Evolutionary conservation across 2,329 filamentous ascomycete species (phyloP), one percentile per base, ranked within the genome.

Genomic region (Neoarthrinium moseri): DNA sequence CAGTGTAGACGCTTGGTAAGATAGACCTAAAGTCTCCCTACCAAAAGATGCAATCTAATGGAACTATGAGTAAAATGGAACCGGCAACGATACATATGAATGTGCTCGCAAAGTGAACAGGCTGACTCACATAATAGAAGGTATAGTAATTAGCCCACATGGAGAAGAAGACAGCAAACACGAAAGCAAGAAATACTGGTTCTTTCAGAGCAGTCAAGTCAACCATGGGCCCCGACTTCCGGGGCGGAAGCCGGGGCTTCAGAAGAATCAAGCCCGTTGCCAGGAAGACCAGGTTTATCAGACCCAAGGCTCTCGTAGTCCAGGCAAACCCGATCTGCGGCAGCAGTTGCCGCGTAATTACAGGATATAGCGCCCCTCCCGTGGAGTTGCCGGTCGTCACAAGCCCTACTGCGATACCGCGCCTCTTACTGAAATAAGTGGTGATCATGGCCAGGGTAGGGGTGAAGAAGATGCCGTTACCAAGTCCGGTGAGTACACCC

Each of bases 261-360:
- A 65, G 61, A 45, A 65, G 63, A 8, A 50, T 40, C 4, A 62
- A 43, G 12, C 57, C 92, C 51, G 96, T 83, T 22, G 95, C 84
- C 38, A 97, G 84, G 21, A 89, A 89, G 1, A 87, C 89, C 33
- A 86, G 78, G 66, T 97, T 97, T 30, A 91, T 60, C 22, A 65
- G 63, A n/a, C 56, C 62, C 12, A 64, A 53, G 6, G 63, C 58
- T 37, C 62, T 55, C 13, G 59, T 54, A 3, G 62, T 63, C 62
- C 62, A 64, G 35, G 57, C 57, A 26, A 64, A 65, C 3, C 62
- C 61, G 4, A 65, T 18, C 8, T 38, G 49, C 2, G 62, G 61
- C 24, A 64, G 52, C 11, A 65, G 51, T 45, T 62, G 52, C 29
- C 60, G 52, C 3, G 63, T 60, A 20, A 65, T 54, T 2, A 63